These are phyloP conservation scores for Conticribra guillardii DNA, from an alignment of 108 stramenopile species.

Conservation along the genomic window DNA sequence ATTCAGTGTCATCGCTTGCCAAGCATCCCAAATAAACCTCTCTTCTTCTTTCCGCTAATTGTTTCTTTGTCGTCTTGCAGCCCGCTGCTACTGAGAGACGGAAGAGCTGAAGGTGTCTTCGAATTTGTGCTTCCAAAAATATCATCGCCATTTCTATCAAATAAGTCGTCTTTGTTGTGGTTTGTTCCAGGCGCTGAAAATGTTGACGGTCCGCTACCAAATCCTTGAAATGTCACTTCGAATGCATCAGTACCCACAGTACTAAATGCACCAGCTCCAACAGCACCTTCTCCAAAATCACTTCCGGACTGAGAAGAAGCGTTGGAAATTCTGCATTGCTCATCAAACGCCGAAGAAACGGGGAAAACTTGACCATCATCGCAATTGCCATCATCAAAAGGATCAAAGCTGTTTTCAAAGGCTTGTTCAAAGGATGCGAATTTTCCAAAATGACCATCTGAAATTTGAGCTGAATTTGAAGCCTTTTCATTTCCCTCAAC, in stretches of 20 bases:
- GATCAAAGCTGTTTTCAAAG: conserved; percentile 39
- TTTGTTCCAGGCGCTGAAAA: background rate
- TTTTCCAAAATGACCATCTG: conserved; percentile 2
- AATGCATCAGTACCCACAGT: conserved; percentile 6
- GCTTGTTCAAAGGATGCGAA: conserved; percentile 44
- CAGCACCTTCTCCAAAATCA: background rate
- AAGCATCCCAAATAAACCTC: conserved; percentile 27
- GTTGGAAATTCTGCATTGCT: conserved; percentile 19
- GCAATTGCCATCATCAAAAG: conserved; percentile 7
- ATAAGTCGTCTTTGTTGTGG: background rate
- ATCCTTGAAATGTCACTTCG: conserved; percentile 25
- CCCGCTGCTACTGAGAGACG: background rate
- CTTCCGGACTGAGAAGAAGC: conserved; percentile 5
- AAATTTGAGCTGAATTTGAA: background rate
- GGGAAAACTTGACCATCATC: conserved; percentile 2
- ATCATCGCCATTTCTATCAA: background rate
- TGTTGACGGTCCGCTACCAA: background rate
- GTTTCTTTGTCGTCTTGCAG: background rate
- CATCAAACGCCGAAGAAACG: conserved; percentile 18
- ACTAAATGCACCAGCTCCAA: background rate
- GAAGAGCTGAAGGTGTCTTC: background rate
- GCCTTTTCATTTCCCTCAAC: background rate
- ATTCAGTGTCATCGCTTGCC: conserved; percentile 12
- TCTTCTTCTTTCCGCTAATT: conserved; percentile 17
- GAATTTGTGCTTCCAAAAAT: background rate